Evolutionary conservation across 148 eudicot genomes (phyloP).

Genomic region (Chenopodium quinoa): DNA sequence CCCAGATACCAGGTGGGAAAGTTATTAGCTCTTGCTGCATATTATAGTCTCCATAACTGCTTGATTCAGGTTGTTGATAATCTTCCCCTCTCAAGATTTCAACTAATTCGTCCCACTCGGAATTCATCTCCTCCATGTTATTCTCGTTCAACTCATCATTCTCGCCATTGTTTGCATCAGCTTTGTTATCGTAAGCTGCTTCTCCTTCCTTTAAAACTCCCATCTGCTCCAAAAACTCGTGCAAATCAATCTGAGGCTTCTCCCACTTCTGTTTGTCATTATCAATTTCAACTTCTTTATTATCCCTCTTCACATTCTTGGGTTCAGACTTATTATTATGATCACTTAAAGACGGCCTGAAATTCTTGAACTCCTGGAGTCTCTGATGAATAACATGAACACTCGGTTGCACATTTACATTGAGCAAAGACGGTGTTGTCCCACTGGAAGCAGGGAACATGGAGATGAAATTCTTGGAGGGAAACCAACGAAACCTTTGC

Average conservation of each 20-base stretch:
- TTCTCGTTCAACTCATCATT: constrained; percentile 26
- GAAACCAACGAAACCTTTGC: constrained; percentile 63
- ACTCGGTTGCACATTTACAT: constrained; percentile 75
- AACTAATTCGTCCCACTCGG: constrained; percentile 64
- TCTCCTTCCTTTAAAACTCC: constrained; percentile 54
- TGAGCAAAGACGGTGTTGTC: constrained; percentile 37
- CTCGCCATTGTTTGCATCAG: constrained; percentile 4
- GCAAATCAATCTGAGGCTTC: constrained; percentile 89
- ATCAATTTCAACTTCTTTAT: constrained; percentile 15
- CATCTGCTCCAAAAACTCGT: constrained; percentile 77
- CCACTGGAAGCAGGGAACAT: constrained; percentile 43
- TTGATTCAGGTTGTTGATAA: constrained; percentile 29
- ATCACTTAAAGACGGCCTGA: constrained; percentile 32
- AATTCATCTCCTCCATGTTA: constrained; percentile 21
- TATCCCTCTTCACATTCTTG: neutral
- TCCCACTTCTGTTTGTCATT: constrained; percentile 20
- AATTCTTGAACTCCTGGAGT: constrained; percentile 70
- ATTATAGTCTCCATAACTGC: constrained; percentile 34
- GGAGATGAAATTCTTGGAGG: constrained; percentile 45
- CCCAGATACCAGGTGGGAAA: constrained; percentile 52
- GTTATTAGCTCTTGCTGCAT: constrained; percentile 34
- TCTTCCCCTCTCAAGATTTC: constrained; percentile 43
- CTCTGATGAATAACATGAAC: constrained; percentile 76
- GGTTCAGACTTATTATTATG: constrained; percentile 20
- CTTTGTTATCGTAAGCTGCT: neutral